These are phyloP conservation scores for Syzygium aromaticum DNA, from an alignment of 345 rosid genomes.

Conservation along the genomic window DNA sequence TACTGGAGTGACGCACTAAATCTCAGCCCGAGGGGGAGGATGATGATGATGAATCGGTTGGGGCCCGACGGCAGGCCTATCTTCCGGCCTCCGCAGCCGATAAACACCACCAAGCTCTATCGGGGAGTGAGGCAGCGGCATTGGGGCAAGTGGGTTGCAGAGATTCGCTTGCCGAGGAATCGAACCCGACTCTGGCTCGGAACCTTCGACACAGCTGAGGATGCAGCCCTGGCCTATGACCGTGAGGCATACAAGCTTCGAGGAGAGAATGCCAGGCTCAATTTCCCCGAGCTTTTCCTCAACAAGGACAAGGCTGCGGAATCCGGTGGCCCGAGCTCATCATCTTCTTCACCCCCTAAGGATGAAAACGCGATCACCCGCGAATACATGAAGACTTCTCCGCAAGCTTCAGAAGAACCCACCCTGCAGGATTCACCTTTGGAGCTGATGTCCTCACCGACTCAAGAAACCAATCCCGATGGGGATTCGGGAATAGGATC, in stretches of 20 bases:
- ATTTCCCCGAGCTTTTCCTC: constrained; percentile 76
- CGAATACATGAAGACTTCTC: constrained; percentile 8
- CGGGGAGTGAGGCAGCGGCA: constrained; percentile 93
- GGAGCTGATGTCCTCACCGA: not conserved
- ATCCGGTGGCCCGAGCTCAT: constrained; percentile 17
- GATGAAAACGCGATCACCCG: constrained; percentile 1
- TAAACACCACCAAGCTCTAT: constrained; percentile 68
- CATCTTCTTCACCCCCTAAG: constrained; percentile 2
- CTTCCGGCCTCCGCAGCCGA: constrained; percentile 57
- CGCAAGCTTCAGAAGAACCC: constrained; percentile 11
- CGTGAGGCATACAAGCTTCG: constrained; percentile 83
- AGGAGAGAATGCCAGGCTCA: constrained; percentile 80
- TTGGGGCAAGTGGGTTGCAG: constrained; percentile 99
- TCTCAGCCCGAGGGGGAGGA: constrained; percentile 69
- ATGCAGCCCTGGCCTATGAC: constrained; percentile 89
- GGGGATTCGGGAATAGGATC: not conserved
- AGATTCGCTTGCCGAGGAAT: constrained; percentile 89
- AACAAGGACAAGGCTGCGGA: constrained; percentile 33
- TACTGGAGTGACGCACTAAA: constrained; percentile 55
- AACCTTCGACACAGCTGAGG: constrained; percentile 88
- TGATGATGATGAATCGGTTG: constrained; percentile 65
- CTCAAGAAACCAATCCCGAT: constrained; percentile 1
- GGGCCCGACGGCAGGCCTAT: constrained; percentile 54
- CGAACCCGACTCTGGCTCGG: constrained; percentile 95
- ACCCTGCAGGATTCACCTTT: not conserved